A percentile compares a stretch with the other conserved stretches of the same genome.
These are phyloP conservation scores for Quercus glauca DNA, from an alignment of 306 rosid species.

Conservation along the genomic window DNA sequence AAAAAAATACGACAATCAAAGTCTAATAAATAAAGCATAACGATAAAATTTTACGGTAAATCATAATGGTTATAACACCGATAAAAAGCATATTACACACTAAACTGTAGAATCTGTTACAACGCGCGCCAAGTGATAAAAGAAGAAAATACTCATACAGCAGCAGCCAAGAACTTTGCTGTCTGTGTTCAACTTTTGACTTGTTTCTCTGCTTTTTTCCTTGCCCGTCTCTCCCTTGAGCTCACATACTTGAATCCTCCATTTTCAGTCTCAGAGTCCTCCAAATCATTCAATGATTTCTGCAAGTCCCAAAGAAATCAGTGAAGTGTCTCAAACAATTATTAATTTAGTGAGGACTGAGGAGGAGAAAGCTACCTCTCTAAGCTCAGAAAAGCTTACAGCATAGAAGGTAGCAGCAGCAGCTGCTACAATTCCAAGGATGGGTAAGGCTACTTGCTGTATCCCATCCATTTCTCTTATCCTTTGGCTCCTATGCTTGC, in stretches of 20 bases:
- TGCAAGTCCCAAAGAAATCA: conserved; percentile 11
- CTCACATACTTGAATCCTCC: conserved; percentile 51
- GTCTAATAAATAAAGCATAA: too few relatives aligned
- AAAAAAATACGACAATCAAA: too few relatives aligned
- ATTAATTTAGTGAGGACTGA: not conserved
- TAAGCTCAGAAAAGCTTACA: conserved; percentile 64
- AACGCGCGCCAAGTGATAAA: not conserved
- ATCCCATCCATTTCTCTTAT: conserved; percentile 40
- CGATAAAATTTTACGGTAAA: too few relatives aligned
- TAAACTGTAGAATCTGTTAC: too few relatives aligned
- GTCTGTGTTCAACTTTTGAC: conserved; percentile 7
- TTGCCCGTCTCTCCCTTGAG: conserved; percentile 59
- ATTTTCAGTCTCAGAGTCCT: conserved; percentile 40
- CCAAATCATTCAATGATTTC: conserved; percentile 63
- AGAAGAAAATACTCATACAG: not conserved
- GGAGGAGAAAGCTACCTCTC: conserved; percentile 45
- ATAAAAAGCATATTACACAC: not conserved
- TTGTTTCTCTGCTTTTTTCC: conserved; percentile 58
- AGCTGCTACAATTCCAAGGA: conserved; percentile 65
- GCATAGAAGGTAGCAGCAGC: conserved; percentile 75
- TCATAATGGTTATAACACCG: too few relatives aligned
- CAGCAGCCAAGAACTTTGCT: not conserved
- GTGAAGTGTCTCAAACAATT: not conserved
- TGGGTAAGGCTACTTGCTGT: conserved; percentile 54
- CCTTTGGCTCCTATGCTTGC: too few relatives aligned